Evolutionary conservation across 176 grass and related monocot genomes (phyloP), one percentile per base, ranked within the genome.

Genomic region (Zoysia pacifica): DNA sequence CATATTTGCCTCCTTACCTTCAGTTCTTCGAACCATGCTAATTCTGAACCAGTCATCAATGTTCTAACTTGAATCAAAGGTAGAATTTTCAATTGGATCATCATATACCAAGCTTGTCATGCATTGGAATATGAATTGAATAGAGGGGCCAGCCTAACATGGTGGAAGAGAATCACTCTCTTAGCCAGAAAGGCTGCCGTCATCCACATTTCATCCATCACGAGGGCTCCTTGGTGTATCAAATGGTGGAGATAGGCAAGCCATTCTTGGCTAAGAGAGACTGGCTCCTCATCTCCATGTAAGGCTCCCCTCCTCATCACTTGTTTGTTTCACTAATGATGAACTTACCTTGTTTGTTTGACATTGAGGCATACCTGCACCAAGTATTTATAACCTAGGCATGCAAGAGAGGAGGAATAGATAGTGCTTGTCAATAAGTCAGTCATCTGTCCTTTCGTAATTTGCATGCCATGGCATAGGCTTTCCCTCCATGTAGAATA

Each of bases 191-290:
- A 12, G 56, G 20, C 71, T 5, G 45, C 83, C 83, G 72, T 78
- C 70, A 53, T 72, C 74, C 86, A 81, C 65, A 75, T 85, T 82
- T 72, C 41, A 61, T 65, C 73, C 62, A 84, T 81, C 76, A 45
- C 39, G 10, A 39, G 72, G 63, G 12, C 13, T 9, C 62, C 9
- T 6, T 12, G 74, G 72, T 56, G 85, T 55, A 82, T 50, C 10
- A 58, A 77, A 84, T 35, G 18, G 50, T 81, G 65, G 58, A 72
- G 43, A 71, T 83, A 90, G 84, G 81, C 84, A 91, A 91, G 89
- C 47, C 89, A 91, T 91, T 87, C 89, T 87, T 91, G 89, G 85
- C 89, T 91, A 88, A 73, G 36, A 75, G 37, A 91, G 73, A 44
- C 19, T 50, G 46, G 28, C 56, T 85, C 76, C 56, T 72, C 76